phyloP scores from a whole-genome alignment of 257 asterid genomes.

The Solanum tarapatanum region DNA sequence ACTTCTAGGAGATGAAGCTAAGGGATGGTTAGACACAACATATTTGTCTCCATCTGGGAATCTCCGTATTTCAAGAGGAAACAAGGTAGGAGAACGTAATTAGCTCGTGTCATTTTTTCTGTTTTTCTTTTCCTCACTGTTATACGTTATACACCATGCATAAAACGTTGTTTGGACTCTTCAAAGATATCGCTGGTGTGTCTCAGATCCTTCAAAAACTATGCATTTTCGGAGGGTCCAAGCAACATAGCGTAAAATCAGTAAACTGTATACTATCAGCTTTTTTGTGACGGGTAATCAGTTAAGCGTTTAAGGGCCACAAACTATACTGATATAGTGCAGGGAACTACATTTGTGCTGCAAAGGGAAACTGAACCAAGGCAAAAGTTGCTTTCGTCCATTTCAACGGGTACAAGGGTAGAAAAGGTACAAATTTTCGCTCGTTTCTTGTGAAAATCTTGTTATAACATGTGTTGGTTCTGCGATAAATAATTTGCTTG shows the following conservation, averaged over 20 bases:
- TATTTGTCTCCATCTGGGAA: constrained; percentile 83
- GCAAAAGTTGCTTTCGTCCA: constrained; percentile 58
- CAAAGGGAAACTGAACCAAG: constrained; percentile 76
- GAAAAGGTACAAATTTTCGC: constrained; percentile 36
- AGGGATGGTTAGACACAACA: constrained; percentile 88
- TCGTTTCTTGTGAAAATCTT: neutral
- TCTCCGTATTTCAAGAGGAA: constrained; percentile 81
- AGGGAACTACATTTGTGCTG: constrained; percentile 98
- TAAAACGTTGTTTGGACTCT: neutral
- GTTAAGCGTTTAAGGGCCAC: neutral
- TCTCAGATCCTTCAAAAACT: neutral
- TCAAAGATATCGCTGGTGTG: neutral
- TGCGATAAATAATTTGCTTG: neutral
- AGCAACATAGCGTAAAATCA: neutral
- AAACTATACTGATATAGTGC: constrained; percentile 46
- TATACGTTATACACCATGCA: neutral
- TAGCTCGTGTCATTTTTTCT: neutral
- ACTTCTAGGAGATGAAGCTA: constrained; percentile 50
- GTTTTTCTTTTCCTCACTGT: neutral
- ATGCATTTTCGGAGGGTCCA: neutral
- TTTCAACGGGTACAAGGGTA: constrained; percentile 45
- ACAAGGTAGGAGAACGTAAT: constrained; percentile 47
- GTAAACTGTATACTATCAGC: neutral
- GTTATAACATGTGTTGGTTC: neutral
- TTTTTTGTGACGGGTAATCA: neutral